Base-by-base conservation (phyloP, 2,329 filamentous ascomycete species). In the Cladosporium halotolerans region DNA sequence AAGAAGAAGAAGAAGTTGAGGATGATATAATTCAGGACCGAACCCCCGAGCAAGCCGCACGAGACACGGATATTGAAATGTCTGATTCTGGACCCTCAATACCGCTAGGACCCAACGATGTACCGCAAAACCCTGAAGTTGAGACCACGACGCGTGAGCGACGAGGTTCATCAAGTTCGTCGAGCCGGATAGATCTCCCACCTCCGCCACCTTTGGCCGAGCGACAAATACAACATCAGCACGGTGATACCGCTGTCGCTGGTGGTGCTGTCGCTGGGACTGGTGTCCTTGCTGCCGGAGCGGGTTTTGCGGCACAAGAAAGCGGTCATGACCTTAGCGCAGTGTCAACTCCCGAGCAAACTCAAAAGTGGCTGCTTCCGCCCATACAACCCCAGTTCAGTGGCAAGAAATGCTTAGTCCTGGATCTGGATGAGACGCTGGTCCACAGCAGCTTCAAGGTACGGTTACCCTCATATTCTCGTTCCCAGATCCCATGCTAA, bases 391-490 rank as follows among this genome's bases (percentile, higher is more conserved):
- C 89, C 23, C 85, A 88, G 62, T 83, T 93, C 63, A 84, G 86
- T 70, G 89, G 90, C 28, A 85, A 88, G 67, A 99, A 99, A 72
- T 99, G 93, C 64, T 76, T 99, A 39, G 92, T 99, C 14, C 79
- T 99, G 43, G 93, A 99, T 74, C 76, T 99, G 57, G 93, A 99
- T 62, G 93, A 99, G 72, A 99, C 93, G 1, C 75, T 99, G 49
- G 93, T 99, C 19, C 93, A 99, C 75, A 97, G 93, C 71, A 97
- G 93, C 62, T 99, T 99, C 75, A 99, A 99, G 82, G 92, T 95
- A 72, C 62, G 76, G 52, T 16, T 23, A 8, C 3, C 2, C 1
- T 46, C n/a, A 13, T 4, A 28, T 5, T 4, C 23, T 28, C 23
- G 1, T 4, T 28, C 4, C 3, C 3, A 28, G 23, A 28, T 28